Conservation (phyloP, 169 alveolate species). For the Plasmodium vinckei region DNA sequence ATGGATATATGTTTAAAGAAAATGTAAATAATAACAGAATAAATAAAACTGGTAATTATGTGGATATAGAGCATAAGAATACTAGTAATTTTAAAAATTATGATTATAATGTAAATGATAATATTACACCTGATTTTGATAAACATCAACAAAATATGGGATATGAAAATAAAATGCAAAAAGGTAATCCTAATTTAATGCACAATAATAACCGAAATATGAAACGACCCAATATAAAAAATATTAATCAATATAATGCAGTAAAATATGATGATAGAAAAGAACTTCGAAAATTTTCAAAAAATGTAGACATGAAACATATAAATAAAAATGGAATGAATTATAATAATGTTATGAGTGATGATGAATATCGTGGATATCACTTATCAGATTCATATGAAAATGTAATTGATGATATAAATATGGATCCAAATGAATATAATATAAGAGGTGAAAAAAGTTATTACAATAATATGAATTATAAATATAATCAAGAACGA, state of each 20-base stretch:
- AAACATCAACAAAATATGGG: too few relatives aligned
- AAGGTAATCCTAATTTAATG: neutral
- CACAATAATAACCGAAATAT: neutral
- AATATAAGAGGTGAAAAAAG: conserved; percentile 18
- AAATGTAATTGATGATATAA: conserved; percentile 20
- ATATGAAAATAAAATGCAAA: neutral
- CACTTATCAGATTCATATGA: conserved; percentile 38
- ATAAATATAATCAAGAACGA: conserved; percentile 28
- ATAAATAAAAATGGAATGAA: conserved; percentile 7
- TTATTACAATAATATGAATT: conserved; percentile 20
- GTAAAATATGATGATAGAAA: conserved; percentile 7
- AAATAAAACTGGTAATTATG: conserved; percentile 1
- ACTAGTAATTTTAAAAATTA: conserved; percentile 5
- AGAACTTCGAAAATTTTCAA: conserved; percentile 18
- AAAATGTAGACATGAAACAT: conserved; percentile 29
- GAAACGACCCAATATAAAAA: neutral
- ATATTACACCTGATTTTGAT: too few relatives aligned
- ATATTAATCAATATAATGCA: conserved; percentile 1
- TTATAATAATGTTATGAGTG: conserved; percentile 35
- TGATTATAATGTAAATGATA: neutral
- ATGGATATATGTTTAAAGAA: neutral
- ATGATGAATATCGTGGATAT: conserved; percentile 24
- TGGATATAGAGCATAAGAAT: neutral
- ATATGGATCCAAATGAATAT: conserved; percentile 31
- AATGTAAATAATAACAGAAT: neutral